Conservation (phyloP, 2,329 filamentous ascomycete genomes). For the Diplodia sapinea region DNA sequence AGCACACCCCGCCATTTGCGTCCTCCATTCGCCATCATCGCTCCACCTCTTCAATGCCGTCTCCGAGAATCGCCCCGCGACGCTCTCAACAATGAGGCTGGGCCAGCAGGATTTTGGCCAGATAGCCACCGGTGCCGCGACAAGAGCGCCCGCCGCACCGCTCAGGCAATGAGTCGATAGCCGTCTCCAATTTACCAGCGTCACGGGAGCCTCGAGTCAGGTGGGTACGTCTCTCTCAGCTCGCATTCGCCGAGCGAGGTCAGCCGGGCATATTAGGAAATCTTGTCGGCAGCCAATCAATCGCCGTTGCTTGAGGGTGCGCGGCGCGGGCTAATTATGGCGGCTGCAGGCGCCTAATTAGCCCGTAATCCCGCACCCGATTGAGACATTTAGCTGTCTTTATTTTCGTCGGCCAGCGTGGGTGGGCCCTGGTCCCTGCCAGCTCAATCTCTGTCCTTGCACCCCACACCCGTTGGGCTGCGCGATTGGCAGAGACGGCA, state of each 20-base stretch:
- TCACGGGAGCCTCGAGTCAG: conserved; percentile 29
- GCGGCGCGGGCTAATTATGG: conserved; percentile 24
- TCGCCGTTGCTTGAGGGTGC: neutral
- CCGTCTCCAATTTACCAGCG: conserved; percentile 27
- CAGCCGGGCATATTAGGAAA: conserved; percentile 31
- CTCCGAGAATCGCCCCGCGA: conserved; percentile 26
- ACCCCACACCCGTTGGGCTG: conserved; percentile 28
- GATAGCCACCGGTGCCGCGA: conserved; percentile 26
- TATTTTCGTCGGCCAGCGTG: conserved; percentile 14
- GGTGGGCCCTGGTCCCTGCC: conserved; percentile 23
- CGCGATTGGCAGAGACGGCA: conserved; percentile 30
- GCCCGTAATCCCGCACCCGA: neutral
- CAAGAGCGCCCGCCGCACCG: conserved; percentile 18
- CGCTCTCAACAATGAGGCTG: conserved; percentile 23
- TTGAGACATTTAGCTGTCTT: conserved; percentile 10
- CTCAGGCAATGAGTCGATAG: conserved; percentile 18
- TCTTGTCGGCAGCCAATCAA: conserved; percentile 26
- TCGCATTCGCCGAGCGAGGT: conserved; percentile 21
- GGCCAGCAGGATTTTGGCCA: conserved; percentile 12
- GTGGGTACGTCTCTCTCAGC: conserved; percentile 16
- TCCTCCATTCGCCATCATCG: conserved; percentile 18
- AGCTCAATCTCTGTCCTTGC: conserved; percentile 30
- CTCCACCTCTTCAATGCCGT: neutral
- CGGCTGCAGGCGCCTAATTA: neutral
- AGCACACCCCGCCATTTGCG: conserved; percentile 25